These are phyloP conservation scores for Cladochytrium replicatum DNA, from an alignment of 192 early-diverging fungal species.

Conservation along the genomic window DNA sequence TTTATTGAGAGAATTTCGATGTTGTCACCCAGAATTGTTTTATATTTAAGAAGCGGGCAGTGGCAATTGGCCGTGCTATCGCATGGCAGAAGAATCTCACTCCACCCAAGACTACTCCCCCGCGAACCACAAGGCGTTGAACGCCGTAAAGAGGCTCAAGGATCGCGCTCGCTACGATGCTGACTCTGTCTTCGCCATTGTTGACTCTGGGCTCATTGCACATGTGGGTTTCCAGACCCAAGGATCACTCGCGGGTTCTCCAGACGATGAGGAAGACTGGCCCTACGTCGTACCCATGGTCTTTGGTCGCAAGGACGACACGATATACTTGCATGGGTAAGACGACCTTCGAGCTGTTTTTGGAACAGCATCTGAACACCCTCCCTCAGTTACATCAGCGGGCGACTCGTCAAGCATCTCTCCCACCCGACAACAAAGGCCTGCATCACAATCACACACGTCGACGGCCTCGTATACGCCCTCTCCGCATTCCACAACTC, in stretches of 20 bases:
- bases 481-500: constrained; percentile 39
- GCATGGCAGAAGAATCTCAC: too few relatives aligned
- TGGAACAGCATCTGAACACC: not conserved
- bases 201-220: constrained; percentile 35
- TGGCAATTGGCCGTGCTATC: too few relatives aligned
- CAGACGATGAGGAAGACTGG: constrained; percentile 23
- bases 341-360: not conserved
- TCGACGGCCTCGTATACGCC: constrained; percentile 36
- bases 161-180: constrained; percentile 34
- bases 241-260: not conserved
- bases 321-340: constrained; percentile 38
- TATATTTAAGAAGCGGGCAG: too few relatives aligned
- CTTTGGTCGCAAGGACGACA: constrained; percentile 35
- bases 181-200: constrained; percentile 20
- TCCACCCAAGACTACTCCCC: too few relatives aligned
- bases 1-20: too few relatives aligned
- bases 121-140: too few relatives aligned
- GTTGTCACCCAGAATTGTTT: too few relatives aligned
- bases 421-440: not conserved
- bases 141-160: too few relatives aligned
- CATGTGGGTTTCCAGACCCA: constrained; percentile 39
- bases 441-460: constrained; percentile 28
- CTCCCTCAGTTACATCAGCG: constrained; percentile 10
- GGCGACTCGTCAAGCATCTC: constrained; percentile 4
- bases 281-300: constrained; percentile 49